These are phyloP conservation scores for Phytophthora litchii DNA, from an alignment of 352 stramenopile species.

Conservation along the genomic window DNA sequence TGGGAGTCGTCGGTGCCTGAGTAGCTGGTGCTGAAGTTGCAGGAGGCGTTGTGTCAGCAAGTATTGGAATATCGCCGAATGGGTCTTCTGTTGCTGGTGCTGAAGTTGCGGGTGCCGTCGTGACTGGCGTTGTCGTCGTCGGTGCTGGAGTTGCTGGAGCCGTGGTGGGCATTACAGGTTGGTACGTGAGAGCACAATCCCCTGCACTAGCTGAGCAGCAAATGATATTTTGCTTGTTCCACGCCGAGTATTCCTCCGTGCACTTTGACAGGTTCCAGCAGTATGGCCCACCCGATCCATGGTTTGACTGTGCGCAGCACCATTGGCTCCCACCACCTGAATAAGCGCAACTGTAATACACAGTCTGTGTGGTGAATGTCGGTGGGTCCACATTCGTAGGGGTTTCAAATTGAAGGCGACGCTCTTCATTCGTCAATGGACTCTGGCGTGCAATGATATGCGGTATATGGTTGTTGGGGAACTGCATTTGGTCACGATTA, in stretches of 20 bases:
- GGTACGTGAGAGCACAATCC: slow-evolving; percentile 47
- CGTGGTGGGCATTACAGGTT: slow-evolving; percentile 37
- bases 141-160: slow-evolving; percentile 18
- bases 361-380: slow-evolving; percentile 29
- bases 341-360: slow-evolving; percentile 55
- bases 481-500: slow-evolving; percentile 7
- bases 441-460: slow-evolving; percentile 23
- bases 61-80: slow-evolving; percentile 17
- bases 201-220: slow-evolving; percentile 43
- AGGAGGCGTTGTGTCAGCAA: slow-evolving; percentile 10
- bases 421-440: slow-evolving; percentile 3
- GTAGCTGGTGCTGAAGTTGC: slow-evolving; percentile 1
- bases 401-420: slow-evolving; percentile 50
- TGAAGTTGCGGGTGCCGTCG: neutral
- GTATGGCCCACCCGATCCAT: slow-evolving; percentile 19
- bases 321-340: slow-evolving; percentile 29
- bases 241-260: slow-evolving; percentile 36
- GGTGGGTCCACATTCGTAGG: slow-evolving; percentile 25
- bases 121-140: slow-evolving; percentile 13
- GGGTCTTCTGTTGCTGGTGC: slow-evolving; percentile 20
- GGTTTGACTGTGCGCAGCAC: slow-evolving; percentile 52
- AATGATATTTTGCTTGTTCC: slow-evolving; percentile 59
- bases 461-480: neutral
- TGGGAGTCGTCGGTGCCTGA: neutral
- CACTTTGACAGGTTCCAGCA: slow-evolving; percentile 54